These are phyloP conservation scores for Simplicillium sp. DNA, from an alignment of 2,329 filamentous ascomycete genomes.

Conservation along the genomic window DNA sequence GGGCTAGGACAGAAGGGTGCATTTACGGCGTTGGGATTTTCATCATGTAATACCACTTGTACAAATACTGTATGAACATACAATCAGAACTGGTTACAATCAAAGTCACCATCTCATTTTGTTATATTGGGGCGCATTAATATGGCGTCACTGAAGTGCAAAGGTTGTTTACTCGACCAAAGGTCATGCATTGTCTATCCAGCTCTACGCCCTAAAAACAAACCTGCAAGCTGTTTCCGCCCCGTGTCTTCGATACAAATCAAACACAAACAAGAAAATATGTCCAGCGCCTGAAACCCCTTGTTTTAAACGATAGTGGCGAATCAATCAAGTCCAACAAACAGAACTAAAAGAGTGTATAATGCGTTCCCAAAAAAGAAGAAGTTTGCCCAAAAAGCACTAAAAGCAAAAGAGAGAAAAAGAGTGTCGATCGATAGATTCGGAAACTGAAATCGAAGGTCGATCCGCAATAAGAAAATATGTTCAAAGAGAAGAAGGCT, in stretches of 20 bases:
- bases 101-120: too few relatives aligned
- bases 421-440: not conserved
- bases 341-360: not conserved
- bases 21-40: conserved; percentile 10
- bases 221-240: not conserved
- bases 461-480: not conserved
- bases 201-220: not conserved
- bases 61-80: too few relatives aligned
- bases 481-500: conserved; percentile 1
- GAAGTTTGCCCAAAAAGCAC: not conserved
- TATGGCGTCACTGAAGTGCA: too few relatives aligned
- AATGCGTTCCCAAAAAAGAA: not conserved
- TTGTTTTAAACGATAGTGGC: too few relatives aligned
- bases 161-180: too few relatives aligned
- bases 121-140: too few relatives aligned
- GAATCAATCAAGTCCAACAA: too few relatives aligned
- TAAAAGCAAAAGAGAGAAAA: not conserved
- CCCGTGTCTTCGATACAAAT: too few relatives aligned
- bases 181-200: too few relatives aligned
- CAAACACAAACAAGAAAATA: too few relatives aligned
- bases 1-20: conserved; percentile 2
- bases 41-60: too few relatives aligned
- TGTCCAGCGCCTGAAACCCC: not conserved
- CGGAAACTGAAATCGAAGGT: not conserved
- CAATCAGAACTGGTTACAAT: too few relatives aligned